These are phyloP conservation scores for Lecanoromycetidae sp. DNA, from an alignment of 2,329 filamentous ascomycete genomes.

Conservation along the genomic window DNA sequence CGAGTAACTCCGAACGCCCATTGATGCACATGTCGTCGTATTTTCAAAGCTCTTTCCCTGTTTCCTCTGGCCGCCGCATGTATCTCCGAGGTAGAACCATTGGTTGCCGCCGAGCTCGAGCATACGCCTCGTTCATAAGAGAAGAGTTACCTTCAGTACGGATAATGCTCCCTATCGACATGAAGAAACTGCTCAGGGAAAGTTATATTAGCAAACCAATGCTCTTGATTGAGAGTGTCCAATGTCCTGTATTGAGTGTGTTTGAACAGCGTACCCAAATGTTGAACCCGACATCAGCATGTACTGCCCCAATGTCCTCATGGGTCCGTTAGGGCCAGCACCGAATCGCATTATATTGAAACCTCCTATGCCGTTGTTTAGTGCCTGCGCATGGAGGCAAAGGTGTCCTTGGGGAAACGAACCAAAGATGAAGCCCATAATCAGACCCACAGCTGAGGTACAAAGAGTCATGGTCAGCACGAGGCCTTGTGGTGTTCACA, in stretches of 20 bases:
- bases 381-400: not conserved
- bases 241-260: not conserved
- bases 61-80: slow-evolving; percentile 4
- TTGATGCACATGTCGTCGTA: not conserved
- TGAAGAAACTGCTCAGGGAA: slow-evolving; percentile 62
- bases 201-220: slow-evolving; percentile 9
- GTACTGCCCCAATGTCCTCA: slow-evolving; percentile 89
- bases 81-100: slow-evolving; percentile 14
- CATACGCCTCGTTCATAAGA: slow-evolving; percentile 8
- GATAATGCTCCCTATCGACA: slow-evolving; percentile 96
- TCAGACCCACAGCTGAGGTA: slow-evolving; percentile 69
- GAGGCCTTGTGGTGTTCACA: not conserved
- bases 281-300: slow-evolving; percentile 92
- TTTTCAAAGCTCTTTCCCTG: not conserved
- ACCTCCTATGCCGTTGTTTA: slow-evolving; percentile 47
- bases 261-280: slow-evolving; percentile 62
- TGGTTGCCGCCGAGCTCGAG: slow-evolving; percentile 15
- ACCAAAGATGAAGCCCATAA: slow-evolving; percentile 98
- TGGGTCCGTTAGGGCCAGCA: slow-evolving; percentile 82
- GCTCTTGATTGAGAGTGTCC: too few relatives aligned
- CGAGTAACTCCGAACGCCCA: not conserved
- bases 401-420: slow-evolving; percentile 23
- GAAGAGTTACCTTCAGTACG: slow-evolving; percentile 57
- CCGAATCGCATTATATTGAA: slow-evolving; percentile 94
- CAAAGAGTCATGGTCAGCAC: not conserved